phyloP scores from a whole-genome alignment of 768 basidiomycete genomes.

The Coprinopsis cinerea region DNA sequence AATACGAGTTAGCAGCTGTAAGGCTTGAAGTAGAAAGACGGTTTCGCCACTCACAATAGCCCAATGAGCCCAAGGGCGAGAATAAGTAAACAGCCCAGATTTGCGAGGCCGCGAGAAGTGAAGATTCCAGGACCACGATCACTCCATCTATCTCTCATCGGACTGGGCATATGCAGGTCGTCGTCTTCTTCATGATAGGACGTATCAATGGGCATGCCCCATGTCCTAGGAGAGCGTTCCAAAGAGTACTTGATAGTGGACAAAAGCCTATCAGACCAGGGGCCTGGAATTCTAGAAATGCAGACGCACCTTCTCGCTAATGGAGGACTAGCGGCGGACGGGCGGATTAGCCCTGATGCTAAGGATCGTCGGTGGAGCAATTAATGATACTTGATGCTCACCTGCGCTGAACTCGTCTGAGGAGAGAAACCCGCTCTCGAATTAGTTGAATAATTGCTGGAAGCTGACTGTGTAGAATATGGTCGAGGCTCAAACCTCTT shows the following conservation, averaged over 20 bases:
- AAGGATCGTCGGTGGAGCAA: no score
- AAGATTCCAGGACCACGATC: conserved; percentile 49
- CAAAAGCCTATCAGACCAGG: no score
- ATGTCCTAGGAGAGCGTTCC: conserved; percentile 37
- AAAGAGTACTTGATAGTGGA: conserved; percentile 19
- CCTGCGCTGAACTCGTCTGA: no score
- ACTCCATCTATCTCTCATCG: conserved; percentile 40
- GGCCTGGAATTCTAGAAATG: no score
- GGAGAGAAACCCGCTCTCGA: no score
- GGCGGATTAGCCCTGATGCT: no score
- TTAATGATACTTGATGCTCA: no score
- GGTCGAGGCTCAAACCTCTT: no score
- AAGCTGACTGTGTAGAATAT: no score
- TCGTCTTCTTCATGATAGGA: conserved; percentile 44
- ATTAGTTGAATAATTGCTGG: no score
- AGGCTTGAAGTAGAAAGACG: background rate
- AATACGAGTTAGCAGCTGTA: background rate
- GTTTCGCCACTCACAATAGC: conserved; percentile 38
- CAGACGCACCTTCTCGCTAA: no score
- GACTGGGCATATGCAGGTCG: conserved; percentile 50
- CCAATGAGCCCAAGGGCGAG: conserved; percentile 34
- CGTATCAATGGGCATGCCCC: conserved; percentile 29
- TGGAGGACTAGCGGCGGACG: no score
- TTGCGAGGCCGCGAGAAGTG: conserved; percentile 50
- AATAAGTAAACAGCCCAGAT: conserved; percentile 51